phyloP scores from a whole-genome alignment of 2,329 filamentous ascomycete genomes.

The Parascedosporium putredinis region DNA sequence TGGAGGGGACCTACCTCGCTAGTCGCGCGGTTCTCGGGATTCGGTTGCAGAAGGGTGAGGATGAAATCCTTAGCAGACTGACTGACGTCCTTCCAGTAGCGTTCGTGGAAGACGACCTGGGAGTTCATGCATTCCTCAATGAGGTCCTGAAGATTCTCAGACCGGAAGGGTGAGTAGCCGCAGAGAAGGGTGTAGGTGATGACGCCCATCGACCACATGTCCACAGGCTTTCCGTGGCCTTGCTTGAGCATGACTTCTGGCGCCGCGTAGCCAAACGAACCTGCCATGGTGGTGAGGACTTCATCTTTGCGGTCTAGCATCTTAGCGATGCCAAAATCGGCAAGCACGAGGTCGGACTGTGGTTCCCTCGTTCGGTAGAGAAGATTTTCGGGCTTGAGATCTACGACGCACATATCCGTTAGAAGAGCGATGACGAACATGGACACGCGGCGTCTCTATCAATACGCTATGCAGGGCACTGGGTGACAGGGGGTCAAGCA shows the following conservation, averaged over 20 bases:
- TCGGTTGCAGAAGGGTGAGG: slow-evolving; percentile 64
- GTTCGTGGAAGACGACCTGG: slow-evolving; percentile 86
- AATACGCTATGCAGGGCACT: too few relatives aligned
- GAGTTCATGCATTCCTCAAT: slow-evolving; percentile 86
- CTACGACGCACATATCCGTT: slow-evolving; percentile 35
- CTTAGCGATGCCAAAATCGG: slow-evolving; percentile 97
- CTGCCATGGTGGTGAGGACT: slow-evolving; percentile 95
- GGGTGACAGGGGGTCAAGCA: neutral
- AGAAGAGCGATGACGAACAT: neutral
- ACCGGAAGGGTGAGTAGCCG: slow-evolving; percentile 95
- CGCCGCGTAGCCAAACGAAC: slow-evolving; percentile 94
- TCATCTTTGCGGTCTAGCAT: slow-evolving; percentile 87
- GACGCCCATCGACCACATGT: slow-evolving; percentile 98
- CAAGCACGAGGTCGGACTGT: slow-evolving; percentile 79
- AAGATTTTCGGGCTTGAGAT: slow-evolving; percentile 96
- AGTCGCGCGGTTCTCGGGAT: slow-evolving; percentile 65
- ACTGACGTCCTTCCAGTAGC: slow-evolving; percentile 98
- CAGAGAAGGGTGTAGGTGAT: slow-evolving; percentile 98
- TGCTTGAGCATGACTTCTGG: slow-evolving; percentile 98
- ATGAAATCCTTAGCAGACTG: slow-evolving; percentile 95
- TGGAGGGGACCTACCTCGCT: slow-evolving; percentile 50
- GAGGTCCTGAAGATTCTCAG: slow-evolving; percentile 83
- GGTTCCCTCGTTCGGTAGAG: slow-evolving; percentile 74
- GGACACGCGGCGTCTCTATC: too few relatives aligned
- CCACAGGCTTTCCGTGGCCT: slow-evolving; percentile 94